These are phyloP conservation scores for Cyclotella atomus DNA, from an alignment of 108 stramenopile species.

Conservation along the genomic window DNA sequence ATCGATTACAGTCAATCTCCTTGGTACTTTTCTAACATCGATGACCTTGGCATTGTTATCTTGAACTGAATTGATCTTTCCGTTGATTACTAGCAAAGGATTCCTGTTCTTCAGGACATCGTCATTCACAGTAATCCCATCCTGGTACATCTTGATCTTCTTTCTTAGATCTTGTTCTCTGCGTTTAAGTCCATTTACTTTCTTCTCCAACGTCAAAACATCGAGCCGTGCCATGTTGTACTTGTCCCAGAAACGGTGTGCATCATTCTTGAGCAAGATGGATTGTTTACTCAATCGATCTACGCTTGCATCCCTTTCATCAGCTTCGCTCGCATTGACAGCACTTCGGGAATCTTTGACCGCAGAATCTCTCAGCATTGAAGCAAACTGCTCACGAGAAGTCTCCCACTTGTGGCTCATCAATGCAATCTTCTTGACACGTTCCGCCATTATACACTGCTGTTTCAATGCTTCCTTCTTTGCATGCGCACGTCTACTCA, in stretches of 20 bases:
- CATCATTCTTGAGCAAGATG: conserved; percentile 21
- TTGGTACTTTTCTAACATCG: conserved; percentile 9
- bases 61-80: conserved; percentile 35
- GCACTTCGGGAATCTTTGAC: neutral
- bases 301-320: neutral
- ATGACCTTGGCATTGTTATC: neutral
- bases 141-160: conserved; percentile 37
- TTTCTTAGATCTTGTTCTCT: conserved; percentile 30
- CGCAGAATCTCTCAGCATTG: conserved; percentile 19
- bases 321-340: neutral
- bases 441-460: conserved; percentile 39
- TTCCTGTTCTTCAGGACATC: conserved; percentile 46
- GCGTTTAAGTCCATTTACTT: conserved; percentile 17
- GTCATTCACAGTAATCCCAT: conserved; percentile 49
- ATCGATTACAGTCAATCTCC: conserved; percentile 33
- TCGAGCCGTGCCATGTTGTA: conserved; percentile 47
- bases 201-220: conserved; percentile 26
- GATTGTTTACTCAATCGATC: neutral
- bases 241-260: conserved; percentile 47
- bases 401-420: conserved; percentile 37
- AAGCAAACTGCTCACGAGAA: conserved; percentile 42
- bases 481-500: conserved; percentile 43
- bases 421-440: conserved; percentile 40
- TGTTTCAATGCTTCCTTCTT: conserved; percentile 30
- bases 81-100: conserved; percentile 49